Conservation (phyloP, 805 yeast genomes). For the Saccharomycopsis capsularis region DNA sequence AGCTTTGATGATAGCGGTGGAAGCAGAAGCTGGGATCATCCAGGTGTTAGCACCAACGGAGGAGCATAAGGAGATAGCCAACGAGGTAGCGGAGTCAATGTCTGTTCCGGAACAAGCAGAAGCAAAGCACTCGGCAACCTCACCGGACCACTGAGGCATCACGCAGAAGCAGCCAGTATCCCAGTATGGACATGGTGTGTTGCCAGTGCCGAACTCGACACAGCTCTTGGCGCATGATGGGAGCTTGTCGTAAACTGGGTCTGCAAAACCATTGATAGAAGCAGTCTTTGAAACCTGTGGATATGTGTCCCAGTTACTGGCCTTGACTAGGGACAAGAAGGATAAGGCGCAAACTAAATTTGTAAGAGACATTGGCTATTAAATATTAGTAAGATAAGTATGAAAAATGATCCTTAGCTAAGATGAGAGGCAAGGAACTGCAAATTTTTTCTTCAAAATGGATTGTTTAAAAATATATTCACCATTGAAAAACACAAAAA, state of each 20-base stretch:
- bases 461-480: too few species aligned
- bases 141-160: constrained; percentile 41
- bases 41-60: constrained; percentile 37
- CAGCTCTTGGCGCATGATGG: constrained; percentile 40
- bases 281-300: constrained; percentile 43
- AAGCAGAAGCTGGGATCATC: constrained; percentile 39
- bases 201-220: constrained; percentile 32
- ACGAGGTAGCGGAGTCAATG: constrained; percentile 33
- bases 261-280: constrained; percentile 42
- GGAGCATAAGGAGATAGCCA: constrained; percentile 38
- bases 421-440: neutral
- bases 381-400: too few species aligned
- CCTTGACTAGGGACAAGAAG: constrained; percentile 21
- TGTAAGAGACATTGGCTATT: too few species aligned
- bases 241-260: constrained; percentile 33
- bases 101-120: constrained; percentile 32
- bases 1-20: constrained; percentile 29
- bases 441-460: too few species aligned
- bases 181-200: constrained; percentile 48
- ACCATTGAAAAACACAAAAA: too few species aligned
- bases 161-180: constrained; percentile 46
- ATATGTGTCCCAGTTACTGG: constrained; percentile 36
- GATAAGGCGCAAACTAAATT: constrained; percentile 7
- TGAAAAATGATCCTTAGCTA: too few species aligned
- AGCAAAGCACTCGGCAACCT: constrained; percentile 39